Conservation (phyloP, 805 yeast species). For the Kuraishia hungarica region DNA sequence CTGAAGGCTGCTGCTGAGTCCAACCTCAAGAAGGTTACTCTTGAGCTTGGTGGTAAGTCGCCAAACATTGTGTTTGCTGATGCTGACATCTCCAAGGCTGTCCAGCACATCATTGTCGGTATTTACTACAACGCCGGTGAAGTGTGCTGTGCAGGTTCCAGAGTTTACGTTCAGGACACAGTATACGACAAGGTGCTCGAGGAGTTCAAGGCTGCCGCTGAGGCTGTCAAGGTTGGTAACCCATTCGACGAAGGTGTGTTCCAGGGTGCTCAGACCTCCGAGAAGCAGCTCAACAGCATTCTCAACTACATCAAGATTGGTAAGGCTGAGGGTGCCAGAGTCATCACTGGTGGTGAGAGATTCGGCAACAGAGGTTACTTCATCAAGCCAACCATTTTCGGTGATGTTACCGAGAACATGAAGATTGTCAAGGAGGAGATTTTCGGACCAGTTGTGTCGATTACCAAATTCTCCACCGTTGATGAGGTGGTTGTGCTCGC, state of each 20-base stretch:
- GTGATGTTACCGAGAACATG: constrained; percentile 69
- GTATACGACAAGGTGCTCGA: constrained; percentile 59
- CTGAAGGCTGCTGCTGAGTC: constrained; percentile 65
- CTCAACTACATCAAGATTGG: constrained; percentile 57
- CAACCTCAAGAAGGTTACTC: constrained; percentile 65
- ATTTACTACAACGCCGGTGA: constrained; percentile 88
- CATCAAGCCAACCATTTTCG: constrained; percentile 77
- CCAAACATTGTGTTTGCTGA: constrained; percentile 79
- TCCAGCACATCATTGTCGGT: constrained; percentile 62
- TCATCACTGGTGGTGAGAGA: constrained; percentile 79
- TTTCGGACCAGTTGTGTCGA: constrained; percentile 83
- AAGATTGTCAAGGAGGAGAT: constrained; percentile 81
- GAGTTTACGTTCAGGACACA: constrained; percentile 72
- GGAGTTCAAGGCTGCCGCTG: constrained; percentile 42
- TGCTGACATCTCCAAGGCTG: constrained; percentile 59
- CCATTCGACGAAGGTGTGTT: constrained; percentile 65
- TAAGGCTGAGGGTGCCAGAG: constrained; percentile 57
- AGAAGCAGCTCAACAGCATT: constrained; percentile 57
- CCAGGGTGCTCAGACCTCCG: constrained; percentile 74
- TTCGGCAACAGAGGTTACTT: constrained; percentile 63
- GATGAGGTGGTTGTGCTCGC: constrained; percentile 72
- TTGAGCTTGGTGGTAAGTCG: constrained; percentile 87
- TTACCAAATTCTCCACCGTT: constrained; percentile 59
- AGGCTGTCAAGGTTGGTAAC: constrained; percentile 58
- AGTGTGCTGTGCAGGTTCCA: constrained; percentile 89